A percentile compares a stretch with the other conserved stretches of the same genome.
Conservation (phyloP, 192 early-diverging fungal genomes). For the Pilobolus umbonatus region DNA sequence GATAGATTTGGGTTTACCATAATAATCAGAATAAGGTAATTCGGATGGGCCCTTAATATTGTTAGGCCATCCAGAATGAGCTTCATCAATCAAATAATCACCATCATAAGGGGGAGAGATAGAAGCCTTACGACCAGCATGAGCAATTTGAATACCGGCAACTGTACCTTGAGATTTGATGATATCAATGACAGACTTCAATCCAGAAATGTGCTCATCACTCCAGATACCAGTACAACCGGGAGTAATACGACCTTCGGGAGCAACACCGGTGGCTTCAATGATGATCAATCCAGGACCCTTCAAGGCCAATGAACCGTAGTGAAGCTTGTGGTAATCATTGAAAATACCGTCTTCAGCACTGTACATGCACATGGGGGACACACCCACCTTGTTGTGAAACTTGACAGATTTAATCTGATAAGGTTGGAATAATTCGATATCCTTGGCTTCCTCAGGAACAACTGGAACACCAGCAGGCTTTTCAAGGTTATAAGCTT, state of each 20-base stretch:
- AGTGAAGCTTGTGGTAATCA: constrained; percentile 62
- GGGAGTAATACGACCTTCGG: constrained; percentile 72
- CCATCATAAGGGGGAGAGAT: constrained; percentile 12
- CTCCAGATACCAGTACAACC: constrained; percentile 78
- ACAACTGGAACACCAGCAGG: no score
- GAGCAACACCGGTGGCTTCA: constrained; percentile 70
- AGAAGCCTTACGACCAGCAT: constrained; percentile 71
- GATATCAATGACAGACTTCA: constrained; percentile 57
- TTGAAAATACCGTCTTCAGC: constrained; percentile 59
- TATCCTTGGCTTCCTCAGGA: neutral
- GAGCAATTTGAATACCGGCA: constrained; percentile 74
- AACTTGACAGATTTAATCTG: constrained; percentile 60
- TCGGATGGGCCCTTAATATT: constrained; percentile 65
- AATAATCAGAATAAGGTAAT: constrained; percentile 41
- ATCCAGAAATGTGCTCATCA: constrained; percentile 65
- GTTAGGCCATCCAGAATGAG: constrained; percentile 68
- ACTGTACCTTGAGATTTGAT: constrained; percentile 57
- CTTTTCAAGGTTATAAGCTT: no score
- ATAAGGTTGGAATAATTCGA: constrained; percentile 64
- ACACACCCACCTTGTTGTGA: constrained; percentile 75
- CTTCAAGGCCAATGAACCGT: constrained; percentile 64
- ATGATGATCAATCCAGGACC: constrained; percentile 78
- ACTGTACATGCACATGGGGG: constrained; percentile 87
- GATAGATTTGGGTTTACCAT: constrained; percentile 51
- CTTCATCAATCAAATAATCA: constrained; percentile 13